These are phyloP conservation scores for Tolypocladium ovalisporum DNA, from an alignment of 2,329 filamentous ascomycete species.

Conservation along the genomic window DNA sequence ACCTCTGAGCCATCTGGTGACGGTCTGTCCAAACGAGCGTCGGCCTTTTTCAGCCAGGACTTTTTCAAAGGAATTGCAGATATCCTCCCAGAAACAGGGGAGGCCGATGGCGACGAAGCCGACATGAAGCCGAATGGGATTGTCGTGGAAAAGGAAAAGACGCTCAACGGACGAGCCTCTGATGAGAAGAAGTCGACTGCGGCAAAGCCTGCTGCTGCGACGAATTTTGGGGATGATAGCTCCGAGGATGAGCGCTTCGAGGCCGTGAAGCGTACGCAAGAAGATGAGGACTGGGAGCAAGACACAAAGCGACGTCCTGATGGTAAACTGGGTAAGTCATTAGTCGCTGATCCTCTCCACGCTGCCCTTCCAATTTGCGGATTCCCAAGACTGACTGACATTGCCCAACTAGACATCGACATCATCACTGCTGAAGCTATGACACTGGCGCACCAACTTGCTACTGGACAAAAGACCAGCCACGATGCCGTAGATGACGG, in stretches of 20 bases:
- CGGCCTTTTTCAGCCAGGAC: conserved; percentile 87
- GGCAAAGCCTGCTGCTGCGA: conserved; percentile 6
- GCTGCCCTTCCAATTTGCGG: neutral
- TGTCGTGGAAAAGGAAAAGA: conserved; percentile 12
- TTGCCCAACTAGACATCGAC: conserved; percentile 59
- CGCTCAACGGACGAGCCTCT: neutral
- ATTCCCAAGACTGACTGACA: conserved; percentile 8
- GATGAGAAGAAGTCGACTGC: neutral
- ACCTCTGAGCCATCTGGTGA: conserved; percentile 31
- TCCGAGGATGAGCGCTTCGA: conserved; percentile 44
- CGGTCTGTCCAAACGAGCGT: conserved; percentile 69
- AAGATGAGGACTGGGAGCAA: conserved; percentile 55
- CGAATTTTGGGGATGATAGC: conserved; percentile 23
- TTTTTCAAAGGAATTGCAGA: conserved; percentile 79
- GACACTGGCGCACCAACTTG: conserved; percentile 88
- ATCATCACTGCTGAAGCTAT: conserved; percentile 99
- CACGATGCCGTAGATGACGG: conserved; percentile 78
- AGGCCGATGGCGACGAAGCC: conserved; percentile 22
- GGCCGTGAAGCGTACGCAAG: conserved; percentile 42
- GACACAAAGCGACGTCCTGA: conserved; percentile 51
- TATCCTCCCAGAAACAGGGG: conserved; percentile 39
- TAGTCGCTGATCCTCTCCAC: neutral
- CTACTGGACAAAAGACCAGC: conserved; percentile 70
- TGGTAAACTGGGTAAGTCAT: conserved; percentile 15
- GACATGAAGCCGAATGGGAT: neutral